Evolutionary conservation across 2,329 filamentous ascomycete species (phyloP).

Genomic region (Coniella lustricola): DNA sequence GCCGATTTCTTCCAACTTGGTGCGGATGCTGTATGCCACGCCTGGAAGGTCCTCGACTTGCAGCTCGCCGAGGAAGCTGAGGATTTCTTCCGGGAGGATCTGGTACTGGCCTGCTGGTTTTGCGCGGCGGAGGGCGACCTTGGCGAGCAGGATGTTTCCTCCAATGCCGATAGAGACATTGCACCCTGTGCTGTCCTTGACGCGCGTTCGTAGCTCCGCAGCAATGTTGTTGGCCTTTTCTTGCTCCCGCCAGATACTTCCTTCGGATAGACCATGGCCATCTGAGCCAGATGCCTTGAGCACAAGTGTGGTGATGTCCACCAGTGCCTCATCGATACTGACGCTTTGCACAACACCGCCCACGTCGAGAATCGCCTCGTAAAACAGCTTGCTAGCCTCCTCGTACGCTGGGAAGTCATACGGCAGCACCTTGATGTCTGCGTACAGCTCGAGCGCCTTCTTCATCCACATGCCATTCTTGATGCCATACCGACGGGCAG

Average conservation of each 20-base stretch:
- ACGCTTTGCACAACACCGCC: slow-evolving; percentile 90
- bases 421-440: slow-evolving; percentile 79
- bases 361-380: slow-evolving; percentile 71
- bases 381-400: slow-evolving; percentile 81
- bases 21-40: slow-evolving; percentile 82
- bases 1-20: slow-evolving; percentile 81
- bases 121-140: slow-evolving; percentile 80
- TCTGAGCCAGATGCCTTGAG: slow-evolving; percentile 58
- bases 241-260: slow-evolving; percentile 70
- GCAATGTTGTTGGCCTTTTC: slow-evolving; percentile 69
- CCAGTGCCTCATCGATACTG: slow-evolving; percentile 88
- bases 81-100: slow-evolving; percentile 71
- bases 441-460: slow-evolving; percentile 71
- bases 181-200: slow-evolving; percentile 73
- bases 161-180: slow-evolving; percentile 91
- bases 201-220: slow-evolving; percentile 54
- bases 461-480: slow-evolving; percentile 99
- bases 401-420: slow-evolving; percentile 97
- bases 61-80: slow-evolving; percentile 70
- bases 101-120: slow-evolving; percentile 94
- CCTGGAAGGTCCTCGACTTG: slow-evolving; percentile 79
- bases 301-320: slow-evolving; percentile 73
- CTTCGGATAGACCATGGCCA: slow-evolving; percentile 58
- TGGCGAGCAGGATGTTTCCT: slow-evolving; percentile 82
- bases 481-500: slow-evolving; percentile 75